Conservation (phyloP, 495 filamentous ascomycete genomes). For the Aspergillus leporis region DNA sequence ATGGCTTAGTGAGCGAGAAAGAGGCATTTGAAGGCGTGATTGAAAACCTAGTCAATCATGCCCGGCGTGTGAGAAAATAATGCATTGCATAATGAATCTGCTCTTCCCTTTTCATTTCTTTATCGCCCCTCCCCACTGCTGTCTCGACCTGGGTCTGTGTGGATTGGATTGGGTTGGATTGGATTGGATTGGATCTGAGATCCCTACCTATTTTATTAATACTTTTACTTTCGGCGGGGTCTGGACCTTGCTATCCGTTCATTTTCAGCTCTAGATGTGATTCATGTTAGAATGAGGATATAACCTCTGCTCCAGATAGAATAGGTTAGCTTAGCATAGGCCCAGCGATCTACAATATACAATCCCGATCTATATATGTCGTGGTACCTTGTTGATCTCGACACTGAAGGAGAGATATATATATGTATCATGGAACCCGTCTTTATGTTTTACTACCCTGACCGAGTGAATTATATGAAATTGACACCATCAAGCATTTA, state of each 20-base stretch:
- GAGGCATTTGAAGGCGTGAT: slow-evolving; percentile 98
- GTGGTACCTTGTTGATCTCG: neutral
- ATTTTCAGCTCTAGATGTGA: neutral
- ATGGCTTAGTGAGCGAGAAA: slow-evolving; percentile 83
- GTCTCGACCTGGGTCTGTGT: neutral
- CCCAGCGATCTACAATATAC: neutral
- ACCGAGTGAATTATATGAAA: too few relatives aligned
- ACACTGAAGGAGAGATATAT: too few relatives aligned
- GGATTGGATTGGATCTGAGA: slow-evolving; percentile 2
- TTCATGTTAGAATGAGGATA: neutral
- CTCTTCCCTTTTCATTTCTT: neutral
- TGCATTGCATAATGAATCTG: slow-evolving; percentile 13
- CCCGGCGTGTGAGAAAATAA: slow-evolving; percentile 78
- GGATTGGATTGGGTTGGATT: neutral
- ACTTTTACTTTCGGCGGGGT: neutral
- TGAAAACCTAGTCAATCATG: slow-evolving; percentile 96
- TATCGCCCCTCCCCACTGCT: neutral
- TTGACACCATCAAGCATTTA: too few relatives aligned
- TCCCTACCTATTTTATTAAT: neutral
- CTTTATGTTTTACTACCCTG: neutral
- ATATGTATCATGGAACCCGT: neutral
- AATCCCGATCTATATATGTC: neutral
- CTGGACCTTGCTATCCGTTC: slow-evolving; percentile 1
- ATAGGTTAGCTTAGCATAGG: neutral
- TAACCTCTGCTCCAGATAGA: neutral